A percentile compares a stretch with the other conserved stretches of the same genome.
Evolutionary conservation across 176 grass and related monocot species (phyloP).

Genomic region (Ensete glaucum): DNA sequence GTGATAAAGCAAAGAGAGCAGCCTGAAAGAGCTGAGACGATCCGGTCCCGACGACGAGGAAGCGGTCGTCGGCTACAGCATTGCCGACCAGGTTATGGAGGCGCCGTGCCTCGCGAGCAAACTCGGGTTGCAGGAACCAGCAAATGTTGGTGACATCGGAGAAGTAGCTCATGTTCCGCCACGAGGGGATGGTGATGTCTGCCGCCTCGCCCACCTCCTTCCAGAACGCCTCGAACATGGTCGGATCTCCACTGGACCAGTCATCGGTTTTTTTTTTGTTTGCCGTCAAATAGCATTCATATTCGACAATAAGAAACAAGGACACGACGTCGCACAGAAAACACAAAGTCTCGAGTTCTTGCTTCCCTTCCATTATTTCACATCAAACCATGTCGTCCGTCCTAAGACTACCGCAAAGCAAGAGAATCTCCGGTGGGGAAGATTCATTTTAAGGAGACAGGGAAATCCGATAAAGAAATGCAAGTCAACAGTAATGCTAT

Average conservation of each 20-base stretch:
- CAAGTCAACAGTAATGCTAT: neutral
- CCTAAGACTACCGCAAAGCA: too few relatives aligned
- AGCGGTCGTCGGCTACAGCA: conserved; percentile 41
- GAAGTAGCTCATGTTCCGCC: conserved; percentile 76
- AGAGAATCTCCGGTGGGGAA: too few relatives aligned
- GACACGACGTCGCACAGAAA: neutral
- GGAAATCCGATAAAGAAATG: too few relatives aligned
- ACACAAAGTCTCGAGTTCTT: too few relatives aligned
- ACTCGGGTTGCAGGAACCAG: conserved; percentile 65
- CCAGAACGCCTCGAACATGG: conserved; percentile 88
- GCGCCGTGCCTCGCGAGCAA: conserved; percentile 47
- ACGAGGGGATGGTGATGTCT: conserved; percentile 50
- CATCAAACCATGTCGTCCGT: too few relatives aligned
- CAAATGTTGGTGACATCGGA: conserved; percentile 50
- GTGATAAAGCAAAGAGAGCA: conserved; percentile 61
- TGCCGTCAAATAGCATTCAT: neutral
- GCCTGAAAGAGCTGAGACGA: conserved; percentile 92
- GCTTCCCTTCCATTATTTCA: too few relatives aligned
- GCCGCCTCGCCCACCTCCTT: conserved; percentile 35
- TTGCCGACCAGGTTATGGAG: conserved; percentile 64
- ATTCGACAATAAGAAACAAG: neutral
- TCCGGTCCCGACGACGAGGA: conserved; percentile 69
- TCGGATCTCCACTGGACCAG: conserved; percentile 66
- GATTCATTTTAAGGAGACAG: too few relatives aligned
- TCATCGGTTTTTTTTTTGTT: neutral